Conservation (phyloP, 2,329 filamentous ascomycete species). For the Verticillium tricorpus region DNA sequence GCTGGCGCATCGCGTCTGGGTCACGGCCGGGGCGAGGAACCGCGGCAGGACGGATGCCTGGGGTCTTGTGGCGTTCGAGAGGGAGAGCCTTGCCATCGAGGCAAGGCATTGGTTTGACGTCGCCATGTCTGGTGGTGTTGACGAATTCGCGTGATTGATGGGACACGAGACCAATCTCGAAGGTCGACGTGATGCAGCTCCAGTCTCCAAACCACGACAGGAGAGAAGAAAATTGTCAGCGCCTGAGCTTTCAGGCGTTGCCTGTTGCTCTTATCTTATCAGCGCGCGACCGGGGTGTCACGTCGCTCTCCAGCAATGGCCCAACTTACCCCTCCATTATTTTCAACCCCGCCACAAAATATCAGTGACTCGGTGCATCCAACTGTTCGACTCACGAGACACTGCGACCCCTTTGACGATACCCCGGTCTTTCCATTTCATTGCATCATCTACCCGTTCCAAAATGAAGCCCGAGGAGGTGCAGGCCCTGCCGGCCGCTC, state of each 20-base stretch:
- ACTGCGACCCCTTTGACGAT: not conserved
- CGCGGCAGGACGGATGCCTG: constrained; percentile 38
- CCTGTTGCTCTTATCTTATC: constrained; percentile 23
- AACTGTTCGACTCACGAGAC: constrained; percentile 12
- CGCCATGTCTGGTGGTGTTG: constrained; percentile 35
- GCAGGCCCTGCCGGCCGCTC: constrained; percentile 42
- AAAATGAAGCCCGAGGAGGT: constrained; percentile 57
- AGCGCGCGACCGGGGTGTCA: not conserved
- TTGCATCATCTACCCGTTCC: constrained; percentile 4
- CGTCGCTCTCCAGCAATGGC: not conserved
- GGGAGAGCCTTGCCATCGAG: constrained; percentile 47
- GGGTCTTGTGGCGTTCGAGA: constrained; percentile 38
- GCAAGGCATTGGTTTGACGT: constrained; percentile 49
- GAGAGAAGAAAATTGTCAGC: constrained; percentile 6
- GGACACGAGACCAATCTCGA: not conserved
- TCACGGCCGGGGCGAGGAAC: constrained; percentile 42
- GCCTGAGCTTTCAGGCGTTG: constrained; percentile 5
- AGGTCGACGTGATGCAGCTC: not conserved
- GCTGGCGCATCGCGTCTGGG: constrained; percentile 39
- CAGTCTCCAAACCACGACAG: not conserved
- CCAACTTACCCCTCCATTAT: constrained; percentile 7
- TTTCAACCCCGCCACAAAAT: constrained; percentile 17
- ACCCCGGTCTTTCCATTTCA: constrained; percentile 4
- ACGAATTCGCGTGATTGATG: not conserved
- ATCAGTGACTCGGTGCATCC: constrained; percentile 2